Percentiles rank a stretch among this genome's conserved stretches.
These are phyloP conservation scores for Periglandula ipomoeae DNA, from an alignment of 2,329 filamentous ascomycete genomes.

Conservation along the genomic window DNA sequence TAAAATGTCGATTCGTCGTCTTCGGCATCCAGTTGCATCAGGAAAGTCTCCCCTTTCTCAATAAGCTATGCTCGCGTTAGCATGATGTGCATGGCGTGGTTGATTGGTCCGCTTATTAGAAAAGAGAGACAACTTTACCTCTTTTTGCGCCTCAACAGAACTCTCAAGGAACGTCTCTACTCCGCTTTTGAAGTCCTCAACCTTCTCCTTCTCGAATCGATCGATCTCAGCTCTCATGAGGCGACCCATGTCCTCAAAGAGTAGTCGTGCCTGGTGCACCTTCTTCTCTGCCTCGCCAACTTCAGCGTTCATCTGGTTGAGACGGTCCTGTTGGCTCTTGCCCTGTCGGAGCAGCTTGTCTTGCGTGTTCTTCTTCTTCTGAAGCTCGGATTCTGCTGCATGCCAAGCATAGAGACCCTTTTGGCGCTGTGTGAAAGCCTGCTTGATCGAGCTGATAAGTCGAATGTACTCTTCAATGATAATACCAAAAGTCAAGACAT, in stretches of 20 bases:
- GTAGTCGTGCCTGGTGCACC: conserved; percentile 76
- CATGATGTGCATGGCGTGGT: not conserved
- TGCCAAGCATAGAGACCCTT: conserved; percentile 97
- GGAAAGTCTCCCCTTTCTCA: conserved; percentile 97
- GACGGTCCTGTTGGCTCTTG: conserved; percentile 87
- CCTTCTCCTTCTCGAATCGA: conserved; percentile 92
- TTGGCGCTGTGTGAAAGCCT: conserved; percentile 83
- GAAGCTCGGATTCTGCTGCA: conserved; percentile 75
- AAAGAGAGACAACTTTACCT: conserved; percentile 49
- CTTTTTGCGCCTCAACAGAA: conserved; percentile 95
- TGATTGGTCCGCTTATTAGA: conserved; percentile 11
- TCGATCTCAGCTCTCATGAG: conserved; percentile 88
- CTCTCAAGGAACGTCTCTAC: conserved; percentile 97
- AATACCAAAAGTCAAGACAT: conserved; percentile 90
- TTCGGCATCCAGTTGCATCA: conserved; percentile 90
- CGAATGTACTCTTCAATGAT: conserved; percentile 98
- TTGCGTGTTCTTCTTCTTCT: conserved; percentile 80
- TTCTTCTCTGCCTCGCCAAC: conserved; percentile 92
- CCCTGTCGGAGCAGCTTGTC: conserved; percentile 94
- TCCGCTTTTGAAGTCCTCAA: conserved; percentile 97
- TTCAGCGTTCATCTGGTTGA: conserved; percentile 87
- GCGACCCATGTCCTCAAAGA: conserved; percentile 96
- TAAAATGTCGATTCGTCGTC: conserved; percentile 69
- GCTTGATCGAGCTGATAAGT: conserved; percentile 89
- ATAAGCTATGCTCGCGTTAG: conserved; percentile 38